Evolutionary conservation across 257 asterid species (phyloP).

Genomic region (Lithospermum erythrorhizon): DNA sequence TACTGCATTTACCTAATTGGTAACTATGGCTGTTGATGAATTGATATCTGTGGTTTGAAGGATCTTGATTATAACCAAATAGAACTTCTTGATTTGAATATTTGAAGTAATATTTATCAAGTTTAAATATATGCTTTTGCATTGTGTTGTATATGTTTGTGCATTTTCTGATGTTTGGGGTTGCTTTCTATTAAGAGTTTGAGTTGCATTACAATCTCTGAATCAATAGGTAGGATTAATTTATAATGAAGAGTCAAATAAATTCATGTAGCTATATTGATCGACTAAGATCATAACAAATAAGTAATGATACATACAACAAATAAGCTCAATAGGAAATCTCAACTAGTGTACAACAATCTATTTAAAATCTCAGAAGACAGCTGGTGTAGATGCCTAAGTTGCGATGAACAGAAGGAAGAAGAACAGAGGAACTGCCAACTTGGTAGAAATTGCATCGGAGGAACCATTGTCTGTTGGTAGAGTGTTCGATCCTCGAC

Average conservation of each 20-base stretch:
- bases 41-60: neutral
- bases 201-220: neutral
- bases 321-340: too few relatives aligned
- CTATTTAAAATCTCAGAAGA: slow-evolving; percentile 2
- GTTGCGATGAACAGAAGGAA: slow-evolving; percentile 25
- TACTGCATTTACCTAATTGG: neutral
- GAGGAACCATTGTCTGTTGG: slow-evolving; percentile 24
- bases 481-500: slow-evolving; percentile 21
- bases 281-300: too few relatives aligned
- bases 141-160: neutral
- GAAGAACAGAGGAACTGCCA: slow-evolving; percentile 28
- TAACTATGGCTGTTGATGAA: neutral
- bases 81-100: too few relatives aligned
- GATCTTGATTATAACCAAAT: too few relatives aligned
- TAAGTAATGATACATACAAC: too few relatives aligned
- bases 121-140: too few relatives aligned
- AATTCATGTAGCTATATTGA: neutral
- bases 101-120: neutral
- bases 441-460: slow-evolving; percentile 24
- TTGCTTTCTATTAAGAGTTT: neutral
- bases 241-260: neutral
- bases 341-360: neutral
- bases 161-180: neutral
- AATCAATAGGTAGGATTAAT: neutral
- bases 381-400: slow-evolving; percentile 13